phyloP scores from a whole-genome alignment of 2,329 filamentous ascomycete genomes.

The Malbranchea zuffiana region DNA sequence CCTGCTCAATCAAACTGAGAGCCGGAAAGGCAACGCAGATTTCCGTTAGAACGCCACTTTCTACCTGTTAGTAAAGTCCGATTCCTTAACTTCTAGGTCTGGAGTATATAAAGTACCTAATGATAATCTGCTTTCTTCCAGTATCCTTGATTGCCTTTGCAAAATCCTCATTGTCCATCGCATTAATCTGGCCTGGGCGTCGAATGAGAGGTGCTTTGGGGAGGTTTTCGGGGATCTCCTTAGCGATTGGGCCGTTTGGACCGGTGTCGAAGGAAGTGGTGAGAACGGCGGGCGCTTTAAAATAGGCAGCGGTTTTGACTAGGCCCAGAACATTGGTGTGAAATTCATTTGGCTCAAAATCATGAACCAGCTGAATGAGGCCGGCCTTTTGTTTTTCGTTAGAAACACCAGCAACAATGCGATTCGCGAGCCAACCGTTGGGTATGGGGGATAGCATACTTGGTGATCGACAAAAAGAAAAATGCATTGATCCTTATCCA shows the following conservation, averaged over 20 bases:
- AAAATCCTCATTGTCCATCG: slow-evolving; percentile 65
- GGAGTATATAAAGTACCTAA: slow-evolving; percentile 38
- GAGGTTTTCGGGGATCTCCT: slow-evolving; percentile 58
- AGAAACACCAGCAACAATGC: not conserved
- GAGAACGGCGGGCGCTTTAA: slow-evolving; percentile 57
- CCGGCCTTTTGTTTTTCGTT: slow-evolving; percentile 25
- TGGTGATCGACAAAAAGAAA: slow-evolving; percentile 20
- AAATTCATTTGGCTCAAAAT: slow-evolving; percentile 56
- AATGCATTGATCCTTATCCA: slow-evolving; percentile 17
- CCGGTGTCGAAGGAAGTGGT: slow-evolving; percentile 59
- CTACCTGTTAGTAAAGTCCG: not conserved
- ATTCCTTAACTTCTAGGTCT: not conserved
- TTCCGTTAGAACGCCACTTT: slow-evolving; percentile 8
- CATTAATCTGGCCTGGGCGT: slow-evolving; percentile 62
- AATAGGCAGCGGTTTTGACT: slow-evolving; percentile 53
- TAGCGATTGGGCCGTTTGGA: slow-evolving; percentile 59
- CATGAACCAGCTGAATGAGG: slow-evolving; percentile 42
- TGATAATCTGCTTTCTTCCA: slow-evolving; percentile 57
- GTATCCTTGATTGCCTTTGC: slow-evolving; percentile 53
- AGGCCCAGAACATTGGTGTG: slow-evolving; percentile 58
- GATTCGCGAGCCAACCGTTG: not conserved
- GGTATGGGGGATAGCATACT: slow-evolving; percentile 4
- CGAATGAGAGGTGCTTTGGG: slow-evolving; percentile 55
- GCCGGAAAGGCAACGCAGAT: slow-evolving; percentile 56
- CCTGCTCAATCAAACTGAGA: slow-evolving; percentile 57